Percentiles rank a stretch among this genome's conserved stretches.
phyloP scores from a whole-genome alignment of 352 stramenopile genomes.

The Phytophthora kernoviae region DNA sequence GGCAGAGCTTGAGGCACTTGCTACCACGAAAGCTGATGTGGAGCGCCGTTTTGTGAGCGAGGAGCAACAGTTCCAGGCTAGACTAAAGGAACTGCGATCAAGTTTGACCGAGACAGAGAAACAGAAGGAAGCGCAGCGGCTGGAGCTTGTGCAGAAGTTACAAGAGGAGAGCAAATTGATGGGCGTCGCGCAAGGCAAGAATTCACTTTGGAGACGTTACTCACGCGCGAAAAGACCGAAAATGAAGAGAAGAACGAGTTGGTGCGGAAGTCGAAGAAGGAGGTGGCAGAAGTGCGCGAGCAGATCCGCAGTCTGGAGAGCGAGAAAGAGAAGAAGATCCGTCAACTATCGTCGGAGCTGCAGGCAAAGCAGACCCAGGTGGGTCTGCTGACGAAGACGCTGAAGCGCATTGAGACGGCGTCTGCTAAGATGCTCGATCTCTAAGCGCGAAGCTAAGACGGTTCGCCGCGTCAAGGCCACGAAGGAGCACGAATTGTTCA shows the following conservation, averaged over 20 bases:
- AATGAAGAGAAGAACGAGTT: constrained; percentile 63
- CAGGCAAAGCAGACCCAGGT: constrained; percentile 68
- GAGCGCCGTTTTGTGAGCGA: constrained; percentile 51
- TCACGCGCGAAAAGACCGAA: constrained; percentile 61
- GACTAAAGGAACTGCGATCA: constrained; percentile 50
- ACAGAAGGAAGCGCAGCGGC: constrained; percentile 50
- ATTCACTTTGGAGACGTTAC: constrained; percentile 61
- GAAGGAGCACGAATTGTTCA: constrained; percentile 68
- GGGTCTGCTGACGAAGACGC: constrained; percentile 52
- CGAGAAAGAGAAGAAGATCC: constrained; percentile 68
- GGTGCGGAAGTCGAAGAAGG: constrained; percentile 58
- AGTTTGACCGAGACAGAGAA: constrained; percentile 54
- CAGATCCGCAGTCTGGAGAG: constrained; percentile 59
- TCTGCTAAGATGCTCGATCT: constrained; percentile 47
- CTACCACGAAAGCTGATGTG: constrained; percentile 47
- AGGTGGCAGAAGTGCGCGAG: constrained; percentile 58
- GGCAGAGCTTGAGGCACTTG: constrained; percentile 50
- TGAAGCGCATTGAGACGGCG: constrained; percentile 63
- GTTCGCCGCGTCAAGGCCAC: constrained; percentile 54
- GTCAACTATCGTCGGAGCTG: constrained; percentile 54
- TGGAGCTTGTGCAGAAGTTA: constrained; percentile 58
- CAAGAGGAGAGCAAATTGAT: constrained; percentile 71
- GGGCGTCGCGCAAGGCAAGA: constrained; percentile 67
- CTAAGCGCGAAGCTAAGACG: constrained; percentile 58
- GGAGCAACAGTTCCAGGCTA: constrained; percentile 53